Evolutionary conservation across 2,329 filamentous ascomycete genomes (phyloP).

Genomic region (Penicillium thymicola): DNA sequence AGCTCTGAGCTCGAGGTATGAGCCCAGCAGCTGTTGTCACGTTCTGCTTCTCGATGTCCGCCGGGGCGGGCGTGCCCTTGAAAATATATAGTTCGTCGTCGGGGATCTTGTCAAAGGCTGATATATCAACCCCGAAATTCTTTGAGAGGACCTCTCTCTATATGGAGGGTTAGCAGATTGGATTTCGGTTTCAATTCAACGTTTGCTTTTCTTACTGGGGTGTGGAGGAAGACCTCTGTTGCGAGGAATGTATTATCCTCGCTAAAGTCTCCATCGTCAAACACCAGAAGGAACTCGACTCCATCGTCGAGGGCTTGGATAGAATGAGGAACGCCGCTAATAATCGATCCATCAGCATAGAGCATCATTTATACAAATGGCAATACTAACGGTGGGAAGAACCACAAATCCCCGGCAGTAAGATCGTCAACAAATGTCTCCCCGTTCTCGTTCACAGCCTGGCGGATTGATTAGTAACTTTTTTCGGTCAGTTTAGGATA

Average conservation of each 20-base stretch:
- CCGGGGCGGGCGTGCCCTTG: conserved; percentile 62
- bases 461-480: not conserved
- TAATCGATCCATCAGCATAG: not conserved
- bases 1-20: conserved; percentile 62
- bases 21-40: conserved; percentile 60
- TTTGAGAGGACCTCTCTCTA: conserved; percentile 53
- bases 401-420: conserved; percentile 74
- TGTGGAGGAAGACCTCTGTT: conserved; percentile 57
- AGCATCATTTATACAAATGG: not conserved
- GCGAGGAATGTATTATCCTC: conserved; percentile 73
- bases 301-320: conserved; percentile 70
- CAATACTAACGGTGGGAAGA: conserved; percentile 61
- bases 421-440: conserved; percentile 75
- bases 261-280: conserved; percentile 58
- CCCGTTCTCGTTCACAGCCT: conserved; percentile 54
- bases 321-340: conserved; percentile 67
- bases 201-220: conserved; percentile 24
- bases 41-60: conserved; percentile 62
- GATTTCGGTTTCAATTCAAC: not conserved
- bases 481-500: not conserved
- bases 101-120: conserved; percentile 61
- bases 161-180: not conserved
- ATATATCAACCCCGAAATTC: conserved; percentile 50
- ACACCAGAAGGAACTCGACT: conserved; percentile 62
- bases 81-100: conserved; percentile 72